Base-by-base conservation (phyloP, 345 rosid species). In the Sisymbrium irio region DNA sequence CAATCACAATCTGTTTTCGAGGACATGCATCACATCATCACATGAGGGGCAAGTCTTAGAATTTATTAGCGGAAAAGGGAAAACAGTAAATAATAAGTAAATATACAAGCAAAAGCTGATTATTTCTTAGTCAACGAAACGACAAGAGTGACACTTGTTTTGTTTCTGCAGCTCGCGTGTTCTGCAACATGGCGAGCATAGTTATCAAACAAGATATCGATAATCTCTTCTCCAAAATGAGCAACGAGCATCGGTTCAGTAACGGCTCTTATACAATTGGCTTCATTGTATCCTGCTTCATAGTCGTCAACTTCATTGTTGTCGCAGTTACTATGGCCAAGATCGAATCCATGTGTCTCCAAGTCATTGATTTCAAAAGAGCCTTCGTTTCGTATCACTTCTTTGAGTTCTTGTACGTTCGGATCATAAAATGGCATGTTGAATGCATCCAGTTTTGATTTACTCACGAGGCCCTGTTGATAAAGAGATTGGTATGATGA, bases 401-500 rank as follows among this genome's bases (percentile, higher is more conserved):
- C 73, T 12, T 39, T 53, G 12, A 74, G 41, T 72, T 81, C 90
- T 44, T 54, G 70, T 61, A 30, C 58, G 46, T 18, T 77, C 0
- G 86, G 79, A 17, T 75, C 61, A 47, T 84, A 84, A n/a, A 40
- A 17, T 0, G 85, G 88, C 60, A 81, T 13, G 68, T 79, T 76
- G 78, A 84, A 86, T 19, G 82, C 50, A 20, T 81, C 73, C 58
- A 82, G 18, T n/a, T 81, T 77, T 5, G 25, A 68, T 53, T 53
- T 82, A 66, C 81, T 79, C n/a, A 84, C 67, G 4, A 45, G 39
- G 4, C 88, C 88, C 85, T 84, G 42, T 27, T 53, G 13, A 27
- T 59, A 25, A 15, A 60, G 5, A 73, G 9, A 40, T 63, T n/a
- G 28, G 1, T 19, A 32, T 15, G 28, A 69, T 58, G 10, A 71